Conservation (phyloP, 2,329 filamentous ascomycete species). For the Esteya vermicola region DNA sequence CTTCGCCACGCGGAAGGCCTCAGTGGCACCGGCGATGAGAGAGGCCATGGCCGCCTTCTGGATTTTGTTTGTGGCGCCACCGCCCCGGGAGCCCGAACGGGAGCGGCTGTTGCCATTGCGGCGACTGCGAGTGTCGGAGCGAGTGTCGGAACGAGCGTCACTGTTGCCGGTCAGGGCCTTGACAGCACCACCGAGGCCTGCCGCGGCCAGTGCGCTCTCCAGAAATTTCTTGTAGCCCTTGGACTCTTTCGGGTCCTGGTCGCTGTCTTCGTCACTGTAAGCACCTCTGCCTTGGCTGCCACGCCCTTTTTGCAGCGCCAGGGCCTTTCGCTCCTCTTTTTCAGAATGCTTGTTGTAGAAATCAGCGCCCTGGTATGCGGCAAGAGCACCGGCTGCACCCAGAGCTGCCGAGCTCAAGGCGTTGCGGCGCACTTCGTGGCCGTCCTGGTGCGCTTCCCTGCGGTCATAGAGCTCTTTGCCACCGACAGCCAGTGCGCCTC, state of each 20-base stretch:
- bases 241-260: constrained; percentile 42
- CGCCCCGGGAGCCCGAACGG: constrained; percentile 29
- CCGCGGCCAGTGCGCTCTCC: constrained; percentile 47
- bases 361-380: constrained; percentile 49
- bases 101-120: constrained; percentile 22
- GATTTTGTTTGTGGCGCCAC: constrained; percentile 42
- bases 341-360: constrained; percentile 44
- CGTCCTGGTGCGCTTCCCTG: constrained; percentile 38
- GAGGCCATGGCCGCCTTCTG: constrained; percentile 86
- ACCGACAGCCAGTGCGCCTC: constrained; percentile 48
- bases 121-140: constrained; percentile 30
- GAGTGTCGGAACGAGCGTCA: constrained; percentile 19
- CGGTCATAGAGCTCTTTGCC: constrained; percentile 54
- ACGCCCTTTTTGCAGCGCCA: constrained; percentile 37
- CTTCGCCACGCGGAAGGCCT: constrained; percentile 82
- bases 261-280: constrained; percentile 42
- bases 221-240: constrained; percentile 51
- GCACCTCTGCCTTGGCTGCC: constrained; percentile 38
- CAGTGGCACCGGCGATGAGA: constrained; percentile 75
- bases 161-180: constrained; percentile 39
- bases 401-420: constrained; percentile 44
- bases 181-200: constrained; percentile 45
- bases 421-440: constrained; percentile 38
- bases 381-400: constrained; percentile 49
- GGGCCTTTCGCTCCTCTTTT: constrained; percentile 39